Evolutionary conservation across 768 basidiomycete species (phyloP).

Genomic region (Tephrocybe sp.): DNA sequence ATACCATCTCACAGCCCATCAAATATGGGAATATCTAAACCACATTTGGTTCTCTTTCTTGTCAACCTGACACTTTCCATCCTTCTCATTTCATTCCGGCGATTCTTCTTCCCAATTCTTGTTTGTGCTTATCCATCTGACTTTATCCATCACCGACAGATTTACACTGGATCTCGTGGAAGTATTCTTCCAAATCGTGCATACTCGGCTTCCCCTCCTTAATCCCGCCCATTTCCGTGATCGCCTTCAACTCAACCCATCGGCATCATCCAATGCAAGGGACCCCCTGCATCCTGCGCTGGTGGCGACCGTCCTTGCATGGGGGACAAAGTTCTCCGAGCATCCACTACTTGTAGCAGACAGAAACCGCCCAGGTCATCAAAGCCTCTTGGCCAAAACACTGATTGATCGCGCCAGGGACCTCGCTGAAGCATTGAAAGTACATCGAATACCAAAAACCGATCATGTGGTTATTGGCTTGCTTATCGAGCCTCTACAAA

Average conservation of each 20-base stretch:
- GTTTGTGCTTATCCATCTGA: slow-evolving; percentile 15
- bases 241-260: slow-evolving; percentile 51
- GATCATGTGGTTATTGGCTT: slow-evolving; percentile 83
- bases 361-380: slow-evolving; percentile 62
- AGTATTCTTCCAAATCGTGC: slow-evolving; percentile 91
- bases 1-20: slow-evolving; percentile 23
- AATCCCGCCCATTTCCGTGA: slow-evolving; percentile 80
- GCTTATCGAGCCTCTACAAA: slow-evolving; percentile 81
- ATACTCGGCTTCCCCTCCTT: slow-evolving; percentile 83
- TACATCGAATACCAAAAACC: slow-evolving; percentile 72
- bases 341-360: slow-evolving; percentile 82
- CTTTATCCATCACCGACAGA: slow-evolving; percentile 39
- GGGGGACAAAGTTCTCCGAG: slow-evolving; percentile 93
- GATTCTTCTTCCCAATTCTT: slow-evolving; percentile 12
- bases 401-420: slow-evolving; percentile 81
- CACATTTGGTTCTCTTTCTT: slow-evolving; percentile 5
- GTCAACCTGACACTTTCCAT: slow-evolving; percentile 15
- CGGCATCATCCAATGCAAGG: slow-evolving; percentile 31
- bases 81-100: slow-evolving; percentile 24
- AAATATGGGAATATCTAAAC: slow-evolving; percentile 27
- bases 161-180: slow-evolving; percentile 92
- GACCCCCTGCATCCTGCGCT: slow-evolving; percentile 66
- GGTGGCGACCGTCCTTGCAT: slow-evolving; percentile 84
- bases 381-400: slow-evolving; percentile 75
- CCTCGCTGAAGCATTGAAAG: slow-evolving; percentile 83